phyloP scores from a whole-genome alignment of 805 yeast species.

The Starmerella powellii region DNA sequence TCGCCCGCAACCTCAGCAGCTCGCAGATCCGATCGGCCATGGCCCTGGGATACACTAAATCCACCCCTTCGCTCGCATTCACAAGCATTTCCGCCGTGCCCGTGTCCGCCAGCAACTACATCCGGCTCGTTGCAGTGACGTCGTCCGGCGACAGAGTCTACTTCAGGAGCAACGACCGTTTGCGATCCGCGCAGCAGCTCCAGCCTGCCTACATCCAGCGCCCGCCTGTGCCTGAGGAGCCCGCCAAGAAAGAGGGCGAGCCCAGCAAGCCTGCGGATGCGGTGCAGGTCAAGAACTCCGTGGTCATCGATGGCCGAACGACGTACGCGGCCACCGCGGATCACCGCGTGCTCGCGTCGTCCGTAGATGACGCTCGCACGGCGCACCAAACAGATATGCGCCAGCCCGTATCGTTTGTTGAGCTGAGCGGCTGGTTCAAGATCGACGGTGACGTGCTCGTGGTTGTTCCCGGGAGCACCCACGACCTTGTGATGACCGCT shows the following conservation, averaged over 20 bases:
- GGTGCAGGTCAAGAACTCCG: background rate
- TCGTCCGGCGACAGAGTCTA: slow-evolving; percentile 20
- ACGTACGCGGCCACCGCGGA: slow-evolving; percentile 3
- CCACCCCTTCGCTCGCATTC: background rate
- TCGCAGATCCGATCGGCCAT: slow-evolving; percentile 8
- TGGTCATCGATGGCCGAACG: slow-evolving; percentile 3
- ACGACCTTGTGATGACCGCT: slow-evolving; percentile 71
- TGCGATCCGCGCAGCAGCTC: background rate
- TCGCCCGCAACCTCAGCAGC: slow-evolving; percentile 1
- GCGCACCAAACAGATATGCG: slow-evolving; percentile 49
- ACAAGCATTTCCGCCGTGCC: slow-evolving; percentile 18
- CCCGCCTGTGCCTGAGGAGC: slow-evolving; percentile 3
- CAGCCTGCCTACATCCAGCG: slow-evolving; percentile 11
- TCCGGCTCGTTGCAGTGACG: slow-evolving; percentile 21
- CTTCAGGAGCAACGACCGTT: slow-evolving; percentile 11
- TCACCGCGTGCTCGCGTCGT: slow-evolving; percentile 31
- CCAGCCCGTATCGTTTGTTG: slow-evolving; percentile 28
- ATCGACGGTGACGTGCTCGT: slow-evolving; percentile 52
- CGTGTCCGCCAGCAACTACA: slow-evolving; percentile 1
- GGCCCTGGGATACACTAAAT: background rate
- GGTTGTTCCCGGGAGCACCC: slow-evolving; percentile 54
- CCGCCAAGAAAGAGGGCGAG: too few relatives aligned
- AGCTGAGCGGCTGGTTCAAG: slow-evolving; percentile 40
- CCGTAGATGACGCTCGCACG: slow-evolving; percentile 70
- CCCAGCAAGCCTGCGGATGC: too few relatives aligned